These are phyloP conservation scores for Pisolithus albus DNA, from an alignment of 768 basidiomycete species.

Conservation along the genomic window DNA sequence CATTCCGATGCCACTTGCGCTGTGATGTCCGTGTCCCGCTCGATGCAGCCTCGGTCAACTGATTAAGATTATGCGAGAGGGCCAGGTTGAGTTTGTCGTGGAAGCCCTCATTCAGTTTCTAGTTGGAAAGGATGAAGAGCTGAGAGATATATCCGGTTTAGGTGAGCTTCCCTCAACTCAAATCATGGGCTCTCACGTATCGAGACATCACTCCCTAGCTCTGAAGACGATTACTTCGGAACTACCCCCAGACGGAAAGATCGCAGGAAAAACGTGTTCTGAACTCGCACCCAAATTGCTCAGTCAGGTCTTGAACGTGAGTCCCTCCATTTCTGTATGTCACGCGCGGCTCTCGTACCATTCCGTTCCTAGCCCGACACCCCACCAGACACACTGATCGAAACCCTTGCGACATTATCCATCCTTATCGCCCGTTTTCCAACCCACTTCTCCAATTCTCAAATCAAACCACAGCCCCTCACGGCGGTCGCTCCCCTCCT, in stretches of 20 bases:
- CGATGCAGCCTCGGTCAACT: slow-evolving; percentile 71
- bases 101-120: slow-evolving; percentile 87
- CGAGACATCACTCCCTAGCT: slow-evolving; percentile 40
- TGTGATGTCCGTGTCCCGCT: background rate
- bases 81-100: slow-evolving; percentile 78
- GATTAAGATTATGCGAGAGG: slow-evolving; percentile 81
- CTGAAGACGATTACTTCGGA: slow-evolving; percentile 94
- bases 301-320: slow-evolving; percentile 68
- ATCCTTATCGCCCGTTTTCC: slow-evolving; percentile 86
- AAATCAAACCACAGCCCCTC: slow-evolving; percentile 53
- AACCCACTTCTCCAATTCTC: slow-evolving; percentile 48
- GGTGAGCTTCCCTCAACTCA: slow-evolving; percentile 40
- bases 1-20: background rate
- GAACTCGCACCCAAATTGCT: slow-evolving; percentile 83
- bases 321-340: slow-evolving; percentile 9
- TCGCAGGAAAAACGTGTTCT: slow-evolving; percentile 71
- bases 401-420: slow-evolving; percentile 78
- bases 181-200: background rate
- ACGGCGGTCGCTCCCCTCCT: slow-evolving; percentile 64
- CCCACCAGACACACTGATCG: slow-evolving; percentile 75
- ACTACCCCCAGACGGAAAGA: slow-evolving; percentile 74
- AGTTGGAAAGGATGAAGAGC: slow-evolving; percentile 81
- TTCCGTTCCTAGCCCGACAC: slow-evolving; percentile 44
- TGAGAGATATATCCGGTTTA: slow-evolving; percentile 89
- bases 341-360: background rate